Evolutionary conservation across 75 land plant genomes (phyloP).

Genomic region (Sequoia sempervirens): DNA sequence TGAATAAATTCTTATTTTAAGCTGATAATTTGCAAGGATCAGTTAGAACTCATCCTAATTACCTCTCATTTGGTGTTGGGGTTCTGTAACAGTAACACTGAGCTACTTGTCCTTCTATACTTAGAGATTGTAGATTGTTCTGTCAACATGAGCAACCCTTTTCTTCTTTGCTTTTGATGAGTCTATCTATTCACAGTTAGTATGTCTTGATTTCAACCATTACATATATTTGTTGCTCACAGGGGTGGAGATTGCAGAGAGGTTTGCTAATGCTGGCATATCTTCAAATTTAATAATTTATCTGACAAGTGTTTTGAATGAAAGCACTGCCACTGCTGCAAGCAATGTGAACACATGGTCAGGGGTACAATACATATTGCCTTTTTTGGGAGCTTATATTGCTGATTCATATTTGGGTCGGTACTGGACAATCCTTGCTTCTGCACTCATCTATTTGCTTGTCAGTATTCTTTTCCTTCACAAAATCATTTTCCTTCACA

Average conservation of each 20-base stretch:
- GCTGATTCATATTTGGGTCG: slow-evolving; percentile 60
- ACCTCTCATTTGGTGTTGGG: no score
- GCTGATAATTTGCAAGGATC: no score
- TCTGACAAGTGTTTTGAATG: slow-evolving; percentile 17
- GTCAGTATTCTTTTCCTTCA: slow-evolving; percentile 7
- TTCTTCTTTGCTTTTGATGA: not conserved
- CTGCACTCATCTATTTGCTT: slow-evolving; percentile 35
- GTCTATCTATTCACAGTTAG: not conserved
- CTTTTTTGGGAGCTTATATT: slow-evolving; percentile 49
- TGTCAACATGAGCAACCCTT: not conserved
- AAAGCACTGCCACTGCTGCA: slow-evolving; percentile 43
- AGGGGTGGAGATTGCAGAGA: slow-evolving; percentile 33
- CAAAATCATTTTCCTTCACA: no score
- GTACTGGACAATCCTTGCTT: slow-evolving; percentile 32
- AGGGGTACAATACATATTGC: slow-evolving; percentile 28
- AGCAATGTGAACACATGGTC: slow-evolving; percentile 44
- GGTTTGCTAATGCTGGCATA: not conserved
- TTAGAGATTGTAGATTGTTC: not conserved
- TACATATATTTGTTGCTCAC: no score
- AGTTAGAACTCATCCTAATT: no score
- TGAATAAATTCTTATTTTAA: no score
- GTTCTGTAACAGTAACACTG: no score
- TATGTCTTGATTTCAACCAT: no score
- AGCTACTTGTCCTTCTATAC: no score
- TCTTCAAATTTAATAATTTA: not conserved